A percentile compares a stretch with the other conserved stretches of the same genome.
Evolutionary conservation across 371 early-diverging fungal genomes (phyloP).

Genomic region (Rhizopus stolonifer): DNA sequence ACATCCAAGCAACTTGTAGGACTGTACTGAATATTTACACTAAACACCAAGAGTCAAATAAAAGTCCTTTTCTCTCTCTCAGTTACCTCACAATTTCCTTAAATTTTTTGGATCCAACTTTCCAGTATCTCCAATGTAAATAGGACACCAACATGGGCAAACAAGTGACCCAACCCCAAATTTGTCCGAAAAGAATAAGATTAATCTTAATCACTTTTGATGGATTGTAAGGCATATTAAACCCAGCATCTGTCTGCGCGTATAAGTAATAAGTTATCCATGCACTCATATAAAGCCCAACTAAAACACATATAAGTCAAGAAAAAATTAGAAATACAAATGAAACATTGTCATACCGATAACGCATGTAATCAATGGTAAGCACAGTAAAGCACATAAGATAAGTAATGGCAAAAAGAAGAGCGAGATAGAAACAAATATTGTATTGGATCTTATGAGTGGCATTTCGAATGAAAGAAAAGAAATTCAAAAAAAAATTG

Average conservation of each 20-base stretch:
- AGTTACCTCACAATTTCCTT: conserved; percentile 40
- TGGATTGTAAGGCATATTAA: conserved; percentile 48
- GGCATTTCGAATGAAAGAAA: neutral
- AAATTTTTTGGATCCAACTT: conserved; percentile 29
- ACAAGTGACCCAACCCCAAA: conserved; percentile 31
- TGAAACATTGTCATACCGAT: conserved; percentile 24
- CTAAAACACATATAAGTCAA: conserved; percentile 19
- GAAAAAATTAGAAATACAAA: neutral
- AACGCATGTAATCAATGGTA: conserved; percentile 35
- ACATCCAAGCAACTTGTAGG: conserved; percentile 32
- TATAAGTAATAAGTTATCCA: conserved; percentile 48
- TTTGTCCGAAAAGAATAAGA: conserved; percentile 21
- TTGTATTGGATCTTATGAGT: neutral
- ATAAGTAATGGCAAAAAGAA: conserved; percentile 41
- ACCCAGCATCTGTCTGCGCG: conserved; percentile 37
- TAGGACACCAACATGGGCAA: conserved; percentile 40
- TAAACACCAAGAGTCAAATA: conserved; percentile 3
- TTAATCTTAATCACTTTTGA: conserved; percentile 44
- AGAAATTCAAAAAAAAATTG: too few relatives aligned
- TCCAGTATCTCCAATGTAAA: conserved; percentile 45
- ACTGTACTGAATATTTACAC: conserved; percentile 37
- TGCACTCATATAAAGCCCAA: conserved; percentile 48
- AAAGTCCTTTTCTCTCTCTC: neutral
- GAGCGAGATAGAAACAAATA: conserved; percentile 43
- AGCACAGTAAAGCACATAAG: conserved; percentile 28